These are phyloP conservation scores for Pontederia paniculata DNA, from an alignment of 176 grass and related monocot species.

Conservation along the genomic window DNA sequence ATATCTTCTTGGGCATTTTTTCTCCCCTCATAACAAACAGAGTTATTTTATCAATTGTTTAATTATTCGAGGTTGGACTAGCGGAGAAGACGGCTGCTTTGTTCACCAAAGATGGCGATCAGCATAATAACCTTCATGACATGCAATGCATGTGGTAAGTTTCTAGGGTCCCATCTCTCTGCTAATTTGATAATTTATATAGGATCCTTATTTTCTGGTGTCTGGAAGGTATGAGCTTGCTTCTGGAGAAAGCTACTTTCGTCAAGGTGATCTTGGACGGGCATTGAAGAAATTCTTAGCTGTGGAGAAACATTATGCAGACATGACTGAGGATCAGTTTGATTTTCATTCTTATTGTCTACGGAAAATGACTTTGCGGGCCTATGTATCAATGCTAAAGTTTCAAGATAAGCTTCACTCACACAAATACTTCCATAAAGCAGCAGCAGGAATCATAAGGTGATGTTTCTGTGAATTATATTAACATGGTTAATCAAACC, in stretches of 20 bases:
- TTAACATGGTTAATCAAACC: not conserved
- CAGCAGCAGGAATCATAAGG: constrained; percentile 90
- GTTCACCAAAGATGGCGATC: constrained; percentile 97
- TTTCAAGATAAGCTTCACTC: constrained; percentile 95
- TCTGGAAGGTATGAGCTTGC: constrained; percentile 88
- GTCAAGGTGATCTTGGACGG: constrained; percentile 88
- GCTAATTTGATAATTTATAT: not conserved
- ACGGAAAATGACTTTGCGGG: constrained; percentile 92
- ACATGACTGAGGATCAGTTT: constrained; percentile 99
- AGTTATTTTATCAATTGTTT: constrained; percentile 3
- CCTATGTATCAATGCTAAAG: constrained; percentile 95
- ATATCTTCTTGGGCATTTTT: not conserved
- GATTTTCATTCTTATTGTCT: constrained; percentile 99
- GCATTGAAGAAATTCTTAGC: constrained; percentile 92
- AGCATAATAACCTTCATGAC: constrained; percentile 99
- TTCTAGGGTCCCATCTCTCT: not conserved
- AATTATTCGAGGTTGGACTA: constrained; percentile 55
- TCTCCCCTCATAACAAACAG: not conserved
- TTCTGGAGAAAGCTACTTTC: constrained; percentile 90
- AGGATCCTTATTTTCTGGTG: constrained; percentile 1
- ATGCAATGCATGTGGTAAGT: constrained; percentile 99
- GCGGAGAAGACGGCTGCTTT: constrained; percentile 97
- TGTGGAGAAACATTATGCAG: constrained; percentile 89
- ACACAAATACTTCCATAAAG: constrained; percentile 97
- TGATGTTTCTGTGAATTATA: constrained; percentile 1